Evolutionary conservation across 202 grass and related monocot species (phyloP), one percentile per base, ranked within the genome.

Genomic region (Brachypodium distachyon): DNA sequence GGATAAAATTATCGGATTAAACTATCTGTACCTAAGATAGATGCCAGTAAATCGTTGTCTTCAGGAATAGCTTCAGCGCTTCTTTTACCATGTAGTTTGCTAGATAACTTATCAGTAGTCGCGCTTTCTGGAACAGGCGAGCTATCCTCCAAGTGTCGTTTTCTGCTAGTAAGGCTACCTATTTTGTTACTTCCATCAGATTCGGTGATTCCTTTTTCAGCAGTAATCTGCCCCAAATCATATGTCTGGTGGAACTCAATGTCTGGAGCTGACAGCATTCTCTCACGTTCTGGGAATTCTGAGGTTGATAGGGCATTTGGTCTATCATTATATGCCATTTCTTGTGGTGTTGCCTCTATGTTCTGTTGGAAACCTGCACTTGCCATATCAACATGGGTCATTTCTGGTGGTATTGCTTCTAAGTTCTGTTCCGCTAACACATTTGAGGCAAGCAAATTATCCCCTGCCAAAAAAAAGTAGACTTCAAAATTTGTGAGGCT

Each of bases 141-240:
- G 36, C 78, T 89, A 53, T 96, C 90, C 83, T 90, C 87, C 57
- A 96, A 75, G 77, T 73, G 83, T 46, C 96, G 82, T 83, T 99
- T 99, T 70, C 87, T 87, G 78, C 87, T 89, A 18, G 79, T 84
- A 65, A 99, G 87, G 86, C 78, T 93, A 48, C 75, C 82, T 37
- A 92, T 76, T 83, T 83, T 95, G 77, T 90, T 92, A 88, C 96
- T 99, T 72, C 87, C 92, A 85, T 99, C 96, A 61, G 89, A 96
- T 72, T 96, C 96, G 53, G 79, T 81, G 8, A 85, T 71, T 54
- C 83, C 83, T 77, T 86, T 99, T 88, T 99, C 96, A 67, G 85
- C 83, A 48, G 89, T 99, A 62, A 93, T 48, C 54, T 93, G 96
- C 47, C 87, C 92, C 67, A 91, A 84, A 47, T 91, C 87, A 87